These are phyloP conservation scores for Abrus pulchellus DNA, from an alignment of 306 rosid genomes.

Conservation along the genomic window DNA sequence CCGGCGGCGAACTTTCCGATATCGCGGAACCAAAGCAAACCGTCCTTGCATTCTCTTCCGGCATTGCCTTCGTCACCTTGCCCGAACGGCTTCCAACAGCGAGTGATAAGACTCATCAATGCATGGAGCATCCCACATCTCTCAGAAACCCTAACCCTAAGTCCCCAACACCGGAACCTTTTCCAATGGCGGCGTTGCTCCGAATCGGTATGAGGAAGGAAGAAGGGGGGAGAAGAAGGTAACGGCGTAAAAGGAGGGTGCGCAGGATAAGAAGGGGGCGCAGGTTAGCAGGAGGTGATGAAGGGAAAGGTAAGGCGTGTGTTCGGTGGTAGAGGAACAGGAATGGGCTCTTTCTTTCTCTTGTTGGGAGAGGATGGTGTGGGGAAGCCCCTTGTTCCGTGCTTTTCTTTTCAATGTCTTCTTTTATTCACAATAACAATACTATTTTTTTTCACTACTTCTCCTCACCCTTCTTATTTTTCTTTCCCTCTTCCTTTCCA, in stretches of 20 bases:
- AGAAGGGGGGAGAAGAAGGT: constrained; percentile 8
- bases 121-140: constrained; percentile 93
- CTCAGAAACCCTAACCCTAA: constrained; percentile 78
- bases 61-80: constrained; percentile 57
- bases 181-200: constrained; percentile 32
- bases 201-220: constrained; percentile 13
- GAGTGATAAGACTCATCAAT: constrained; percentile 87
- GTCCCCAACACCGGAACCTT: constrained; percentile 48
- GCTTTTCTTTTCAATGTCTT: constrained; percentile 51
- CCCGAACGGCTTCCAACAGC: constrained; percentile 86
- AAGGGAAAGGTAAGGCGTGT: constrained; percentile 39
- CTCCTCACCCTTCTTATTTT: background rate
- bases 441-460: too few relatives aligned
- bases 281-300: constrained; percentile 45
- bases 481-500: background rate
- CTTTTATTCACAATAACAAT: background rate
- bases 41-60: constrained; percentile 71
- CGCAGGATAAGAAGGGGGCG: constrained; percentile 59
- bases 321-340: constrained; percentile 86
- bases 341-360: constrained; percentile 56
- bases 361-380: constrained; percentile 66
- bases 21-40: constrained; percentile 80
- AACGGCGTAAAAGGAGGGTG: constrained; percentile 31
- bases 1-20: constrained; percentile 74
- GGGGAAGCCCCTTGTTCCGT: constrained; percentile 62